phyloP scores from a whole-genome alignment of 345 rosid species.

The Brassica nigra region DNA sequence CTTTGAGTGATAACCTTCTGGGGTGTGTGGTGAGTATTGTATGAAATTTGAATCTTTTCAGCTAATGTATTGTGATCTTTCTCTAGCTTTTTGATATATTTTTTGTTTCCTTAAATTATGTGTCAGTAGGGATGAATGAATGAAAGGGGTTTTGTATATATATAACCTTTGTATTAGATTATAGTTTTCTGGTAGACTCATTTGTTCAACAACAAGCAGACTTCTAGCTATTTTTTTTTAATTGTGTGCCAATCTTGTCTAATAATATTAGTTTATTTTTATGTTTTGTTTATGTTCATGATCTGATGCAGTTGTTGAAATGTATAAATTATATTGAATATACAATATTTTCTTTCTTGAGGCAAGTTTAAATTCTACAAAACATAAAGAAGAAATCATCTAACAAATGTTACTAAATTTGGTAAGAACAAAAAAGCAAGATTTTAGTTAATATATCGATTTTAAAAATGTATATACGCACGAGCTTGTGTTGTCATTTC shows the following conservation, averaged over 20 bases:
- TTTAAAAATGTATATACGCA: too few species aligned
- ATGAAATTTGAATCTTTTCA: conserved; percentile 21
- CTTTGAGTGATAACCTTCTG: conserved; percentile 24
- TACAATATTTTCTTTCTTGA: not conserved
- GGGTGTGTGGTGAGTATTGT: conserved; percentile 37
- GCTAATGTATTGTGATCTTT: conserved; percentile 33
- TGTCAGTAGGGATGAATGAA: conserved; percentile 37
- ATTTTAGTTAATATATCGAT: not conserved
- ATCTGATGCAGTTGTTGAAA: not conserved
- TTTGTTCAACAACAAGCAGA: not conserved
- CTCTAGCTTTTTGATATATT: conserved; percentile 27
- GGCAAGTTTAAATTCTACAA: not conserved
- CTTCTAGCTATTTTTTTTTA: not conserved
- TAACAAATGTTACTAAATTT: not conserved
- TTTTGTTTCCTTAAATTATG: conserved; percentile 6
- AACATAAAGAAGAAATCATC: not conserved
- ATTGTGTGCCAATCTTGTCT: conserved; percentile 1
- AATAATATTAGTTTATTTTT: not conserved
- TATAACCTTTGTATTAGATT: conserved; percentile 35
- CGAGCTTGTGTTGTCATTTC: not conserved
- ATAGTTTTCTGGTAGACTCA: conserved; percentile 1
- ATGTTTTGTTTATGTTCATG: not conserved
- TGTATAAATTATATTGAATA: not conserved
- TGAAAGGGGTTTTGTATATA: conserved; percentile 23
- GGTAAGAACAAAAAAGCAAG: too few species aligned